phyloP scores from a whole-genome alignment of 768 basidiomycete species.

The Cystofilobasidium capitatum region DNA sequence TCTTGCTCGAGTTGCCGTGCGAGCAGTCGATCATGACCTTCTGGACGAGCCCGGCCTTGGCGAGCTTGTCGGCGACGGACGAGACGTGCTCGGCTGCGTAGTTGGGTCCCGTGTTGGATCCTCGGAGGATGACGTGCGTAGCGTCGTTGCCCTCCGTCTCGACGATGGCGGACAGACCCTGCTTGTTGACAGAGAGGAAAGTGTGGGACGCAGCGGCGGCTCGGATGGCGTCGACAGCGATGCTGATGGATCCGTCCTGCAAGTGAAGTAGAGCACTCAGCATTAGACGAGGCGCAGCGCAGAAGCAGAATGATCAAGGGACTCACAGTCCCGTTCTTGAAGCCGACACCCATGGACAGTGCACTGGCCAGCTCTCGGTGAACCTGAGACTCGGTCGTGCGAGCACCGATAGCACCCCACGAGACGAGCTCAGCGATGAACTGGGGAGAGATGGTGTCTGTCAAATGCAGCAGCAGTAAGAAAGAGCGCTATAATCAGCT shows the following conservation, averaged over 20 bases:
- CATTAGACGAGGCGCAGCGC: conserved; percentile 9
- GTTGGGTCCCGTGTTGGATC: conserved; percentile 81
- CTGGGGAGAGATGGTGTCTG: conserved; percentile 52
- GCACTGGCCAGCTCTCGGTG: conserved; percentile 67
- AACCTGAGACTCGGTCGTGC: conserved; percentile 83
- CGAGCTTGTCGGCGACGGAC: conserved; percentile 61
- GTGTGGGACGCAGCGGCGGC: conserved; percentile 84
- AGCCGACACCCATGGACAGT: conserved; percentile 91
- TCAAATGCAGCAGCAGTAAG: neutral
- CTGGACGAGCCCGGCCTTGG: conserved; percentile 64
- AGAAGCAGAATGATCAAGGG: neutral
- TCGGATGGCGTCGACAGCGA: conserved; percentile 89
- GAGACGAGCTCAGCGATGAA: conserved; percentile 88
- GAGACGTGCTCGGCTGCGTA: conserved; percentile 69
- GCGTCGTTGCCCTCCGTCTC: conserved; percentile 65
- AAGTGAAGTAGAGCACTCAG: conserved; percentile 17
- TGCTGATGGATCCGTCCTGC: conserved; percentile 70
- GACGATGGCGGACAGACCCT: conserved; percentile 60
- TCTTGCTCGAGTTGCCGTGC: conserved; percentile 78
- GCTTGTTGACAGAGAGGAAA: conserved; percentile 94
- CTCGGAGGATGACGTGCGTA: conserved; percentile 74
- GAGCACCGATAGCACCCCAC: conserved; percentile 86
- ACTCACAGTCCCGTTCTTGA: conserved; percentile 79
- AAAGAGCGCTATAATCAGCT: neutral
- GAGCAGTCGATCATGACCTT: conserved; percentile 66